Evolutionary conservation across 2,329 filamentous ascomycete species (phyloP).

Genomic region (Botryotinia globosa): DNA sequence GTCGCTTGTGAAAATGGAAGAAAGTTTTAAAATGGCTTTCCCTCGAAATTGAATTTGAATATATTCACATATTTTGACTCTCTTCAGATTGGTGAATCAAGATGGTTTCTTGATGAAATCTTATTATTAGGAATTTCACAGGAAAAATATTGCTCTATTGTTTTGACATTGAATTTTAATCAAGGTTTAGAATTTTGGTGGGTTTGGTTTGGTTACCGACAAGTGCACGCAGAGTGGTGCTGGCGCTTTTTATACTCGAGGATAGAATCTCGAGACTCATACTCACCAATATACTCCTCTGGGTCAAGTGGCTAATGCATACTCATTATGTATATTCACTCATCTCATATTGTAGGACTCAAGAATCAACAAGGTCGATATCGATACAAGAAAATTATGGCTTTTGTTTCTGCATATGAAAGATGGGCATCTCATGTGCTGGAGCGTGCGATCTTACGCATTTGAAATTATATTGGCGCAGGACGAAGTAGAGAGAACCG

Average conservation of each 20-base stretch:
- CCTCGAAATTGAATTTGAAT: not conserved
- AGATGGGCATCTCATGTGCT: not conserved
- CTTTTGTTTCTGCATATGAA: not conserved
- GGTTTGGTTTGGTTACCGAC: not conserved
- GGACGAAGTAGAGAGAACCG: not conserved
- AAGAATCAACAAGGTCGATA: too few species aligned
- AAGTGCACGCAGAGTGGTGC: not conserved
- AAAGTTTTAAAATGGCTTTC: not conserved
- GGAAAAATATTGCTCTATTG: not conserved
- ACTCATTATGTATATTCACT: too few species aligned
- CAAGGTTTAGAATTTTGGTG: not conserved
- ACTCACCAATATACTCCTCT: not conserved
- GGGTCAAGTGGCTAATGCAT: not conserved
- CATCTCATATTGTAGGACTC: not conserved
- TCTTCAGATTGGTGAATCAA: not conserved
- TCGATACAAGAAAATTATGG: not conserved
- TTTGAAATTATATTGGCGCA: not conserved
- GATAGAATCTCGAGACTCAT: not conserved
- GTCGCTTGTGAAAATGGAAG: not conserved
- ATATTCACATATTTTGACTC: not conserved
- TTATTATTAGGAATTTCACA: not conserved
- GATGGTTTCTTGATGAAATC: not conserved
- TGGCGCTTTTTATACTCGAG: not conserved
- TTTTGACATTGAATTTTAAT: not conserved
- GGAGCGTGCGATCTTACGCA: not conserved